These are phyloP conservation scores for Dryas drummondii DNA, from an alignment of 306 rosid species.

Conservation along the genomic window DNA sequence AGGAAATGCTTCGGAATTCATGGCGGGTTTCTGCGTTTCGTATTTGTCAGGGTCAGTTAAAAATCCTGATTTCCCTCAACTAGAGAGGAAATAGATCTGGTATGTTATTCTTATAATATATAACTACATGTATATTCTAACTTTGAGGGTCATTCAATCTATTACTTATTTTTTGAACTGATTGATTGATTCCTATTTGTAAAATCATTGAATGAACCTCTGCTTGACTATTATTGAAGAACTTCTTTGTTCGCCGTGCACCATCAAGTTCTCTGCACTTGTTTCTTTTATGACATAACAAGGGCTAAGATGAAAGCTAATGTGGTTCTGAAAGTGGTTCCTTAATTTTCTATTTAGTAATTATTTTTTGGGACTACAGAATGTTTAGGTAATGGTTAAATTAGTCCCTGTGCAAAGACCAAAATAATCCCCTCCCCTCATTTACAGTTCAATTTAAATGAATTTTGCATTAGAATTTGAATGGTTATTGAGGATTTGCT, in stretches of 20 bases:
- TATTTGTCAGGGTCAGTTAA: slow-evolving; percentile 48
- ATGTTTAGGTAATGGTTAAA: no score
- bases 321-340: background rate
- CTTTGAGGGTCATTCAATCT: slow-evolving; percentile 53
- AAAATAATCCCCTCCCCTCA: no score
- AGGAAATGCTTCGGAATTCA: slow-evolving; percentile 38
- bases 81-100: slow-evolving; percentile 51
- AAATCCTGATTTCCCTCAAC: slow-evolving; percentile 47
- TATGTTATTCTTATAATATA: slow-evolving; percentile 41
- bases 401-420: no score
- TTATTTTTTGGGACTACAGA: background rate
- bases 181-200: slow-evolving; percentile 52
- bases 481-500: no score
- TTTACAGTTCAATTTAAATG: no score
- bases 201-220: slow-evolving; percentile 44
- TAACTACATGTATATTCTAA: slow-evolving; percentile 42
- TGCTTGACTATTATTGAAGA: background rate
- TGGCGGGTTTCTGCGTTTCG: slow-evolving; percentile 49
- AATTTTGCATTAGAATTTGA: no score
- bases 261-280: background rate
- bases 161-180: slow-evolving; percentile 42
- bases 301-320: background rate
- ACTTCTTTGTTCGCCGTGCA: slow-evolving; percentile 16
- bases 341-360: background rate
- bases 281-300: background rate